phyloP scores from a whole-genome alignment of 2,329 filamentous ascomycete species.

The Cytospora chrysosperma region DNA sequence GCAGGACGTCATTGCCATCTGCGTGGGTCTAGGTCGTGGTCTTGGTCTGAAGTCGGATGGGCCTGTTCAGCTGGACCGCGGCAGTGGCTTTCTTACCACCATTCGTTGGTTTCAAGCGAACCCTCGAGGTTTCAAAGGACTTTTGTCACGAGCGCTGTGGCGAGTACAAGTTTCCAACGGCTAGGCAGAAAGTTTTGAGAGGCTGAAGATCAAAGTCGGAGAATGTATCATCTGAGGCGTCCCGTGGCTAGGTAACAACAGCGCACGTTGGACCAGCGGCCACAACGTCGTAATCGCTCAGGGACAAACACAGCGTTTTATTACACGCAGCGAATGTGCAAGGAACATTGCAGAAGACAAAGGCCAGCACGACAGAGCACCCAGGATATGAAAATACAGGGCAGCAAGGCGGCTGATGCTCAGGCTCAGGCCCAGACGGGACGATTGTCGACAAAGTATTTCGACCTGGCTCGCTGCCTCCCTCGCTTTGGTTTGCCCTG shows the following conservation, averaged over 20 bases:
- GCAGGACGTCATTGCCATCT: constrained; percentile 7
- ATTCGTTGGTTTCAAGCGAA: constrained; percentile 14
- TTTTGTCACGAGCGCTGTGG: constrained; percentile 16
- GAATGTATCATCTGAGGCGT: constrained; percentile 11
- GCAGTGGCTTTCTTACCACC: constrained; percentile 10
- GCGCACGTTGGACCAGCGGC: constrained; percentile 13
- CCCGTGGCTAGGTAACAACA: constrained; percentile 12
- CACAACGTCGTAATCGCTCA: constrained; percentile 10
- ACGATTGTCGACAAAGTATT: constrained; percentile 7
- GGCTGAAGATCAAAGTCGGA: constrained; percentile 16
- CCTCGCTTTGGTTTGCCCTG: neutral
- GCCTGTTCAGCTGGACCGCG: constrained; percentile 11
- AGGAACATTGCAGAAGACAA: constrained; percentile 3
- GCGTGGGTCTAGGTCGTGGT: constrained; percentile 11
- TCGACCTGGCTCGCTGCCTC: constrained; percentile 1
- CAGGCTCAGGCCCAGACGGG: constrained; percentile 6
- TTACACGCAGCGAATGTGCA: constrained; percentile 2
- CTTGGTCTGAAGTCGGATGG: constrained; percentile 12
- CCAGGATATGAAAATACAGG: constrained; percentile 16
- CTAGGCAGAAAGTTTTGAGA: constrained; percentile 13
- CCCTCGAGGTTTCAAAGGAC: constrained; percentile 22
- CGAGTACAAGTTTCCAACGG: constrained; percentile 17
- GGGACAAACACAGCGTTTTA: constrained; percentile 13
- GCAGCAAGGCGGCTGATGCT: neutral
- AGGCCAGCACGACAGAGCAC: constrained; percentile 10